These are phyloP conservation scores for Trichosporon inkin DNA, from an alignment of 1,284 basidiomycete genomes.

Conservation along the genomic window DNA sequence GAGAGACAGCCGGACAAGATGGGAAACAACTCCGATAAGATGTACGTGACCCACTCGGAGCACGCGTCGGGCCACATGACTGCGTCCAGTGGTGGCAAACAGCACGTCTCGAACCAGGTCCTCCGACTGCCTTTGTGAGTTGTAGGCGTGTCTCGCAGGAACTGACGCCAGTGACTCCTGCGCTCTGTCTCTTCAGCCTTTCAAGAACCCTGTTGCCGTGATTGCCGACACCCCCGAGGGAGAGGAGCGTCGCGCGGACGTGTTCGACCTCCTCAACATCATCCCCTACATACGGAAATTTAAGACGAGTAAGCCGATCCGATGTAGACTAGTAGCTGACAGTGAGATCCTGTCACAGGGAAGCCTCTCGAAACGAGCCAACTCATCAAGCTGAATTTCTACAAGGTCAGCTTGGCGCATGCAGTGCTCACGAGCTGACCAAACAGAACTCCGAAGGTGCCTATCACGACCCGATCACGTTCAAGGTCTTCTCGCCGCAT, in stretches of 20 bases:
- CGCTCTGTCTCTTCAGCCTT: constrained; percentile 85
- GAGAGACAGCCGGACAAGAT: constrained; percentile 27
- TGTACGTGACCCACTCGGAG: constrained; percentile 51
- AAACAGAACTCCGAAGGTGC: constrained; percentile 61
- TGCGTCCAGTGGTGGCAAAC: constrained; percentile 45
- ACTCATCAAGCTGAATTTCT: constrained; percentile 84
- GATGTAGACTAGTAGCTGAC: not conserved
- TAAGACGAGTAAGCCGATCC: constrained; percentile 60
- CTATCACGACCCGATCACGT: constrained; percentile 84
- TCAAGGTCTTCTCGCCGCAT: constrained; percentile 86
- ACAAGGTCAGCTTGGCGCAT: constrained; percentile 45
- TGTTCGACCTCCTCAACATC: constrained; percentile 82
- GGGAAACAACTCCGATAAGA: constrained; percentile 50
- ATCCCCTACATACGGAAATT: constrained; percentile 76
- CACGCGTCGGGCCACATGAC: constrained; percentile 48
- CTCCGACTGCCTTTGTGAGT: constrained; percentile 50
- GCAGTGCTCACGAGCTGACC: constrained; percentile 35
- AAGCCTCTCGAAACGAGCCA: constrained; percentile 70
- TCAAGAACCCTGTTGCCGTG: constrained; percentile 82
- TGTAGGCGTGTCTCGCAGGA: not conserved
- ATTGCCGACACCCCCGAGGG: constrained; percentile 45
- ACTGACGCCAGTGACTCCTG: constrained; percentile 65
- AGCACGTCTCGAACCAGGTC: constrained; percentile 21
- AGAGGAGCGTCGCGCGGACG: constrained; percentile 47
- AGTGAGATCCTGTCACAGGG: constrained; percentile 77